Base-by-base conservation (phyloP, 2,329 filamentous ascomycete genomes). In the Colletotrichum magnum region DNA sequence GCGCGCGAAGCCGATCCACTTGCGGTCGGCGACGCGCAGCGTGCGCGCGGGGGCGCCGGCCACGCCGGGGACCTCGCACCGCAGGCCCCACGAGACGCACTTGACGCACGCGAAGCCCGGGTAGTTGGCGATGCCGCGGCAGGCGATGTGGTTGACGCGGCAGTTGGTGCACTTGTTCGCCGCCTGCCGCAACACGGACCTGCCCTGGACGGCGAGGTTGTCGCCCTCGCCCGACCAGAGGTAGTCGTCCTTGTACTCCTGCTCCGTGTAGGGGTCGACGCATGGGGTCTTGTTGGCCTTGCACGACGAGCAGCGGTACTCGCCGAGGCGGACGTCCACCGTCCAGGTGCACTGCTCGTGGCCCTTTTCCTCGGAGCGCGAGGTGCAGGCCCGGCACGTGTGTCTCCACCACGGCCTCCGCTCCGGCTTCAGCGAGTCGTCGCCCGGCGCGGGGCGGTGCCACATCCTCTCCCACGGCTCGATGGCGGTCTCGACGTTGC, bases 261-360 rank as follows among this genome's bases (percentile, higher is more conserved):
- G 12, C 52, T 56, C 16, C 68, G 71, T 18, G n/a, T 70, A 72
- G 39, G 62, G 48, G 15, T 68, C 70, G 24, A 75, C 54, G 70
- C 77, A 78, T 2, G 64, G 52, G 60, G 72, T 47, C 15, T 59
- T 53, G n/a, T 66, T 50, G 7, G 43, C 39, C 10, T 28, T 16
- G 64, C 77, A 79, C 2, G 71, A 69, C 0, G 18, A 10, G 62
- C 68, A 70, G 47, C 64, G 68, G n/a, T 53, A 70, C 47, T 48
- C 58, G 45, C 52, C 58, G 36, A 68, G 58, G 18, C 68, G 57
- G n/a, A 70, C 28, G 16, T 70, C 68, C n/a, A 26, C 36, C 4
- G 50, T 53, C 68, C 68, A 70, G 12, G 52, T 53, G 47, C 68
- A 70, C 5, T 41, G 10, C 12, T 39, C 26, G 21, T 24, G 52